These are phyloP conservation scores for Tulasnella calospora DNA, from an alignment of 768 basidiomycete genomes.

Conservation along the genomic window DNA sequence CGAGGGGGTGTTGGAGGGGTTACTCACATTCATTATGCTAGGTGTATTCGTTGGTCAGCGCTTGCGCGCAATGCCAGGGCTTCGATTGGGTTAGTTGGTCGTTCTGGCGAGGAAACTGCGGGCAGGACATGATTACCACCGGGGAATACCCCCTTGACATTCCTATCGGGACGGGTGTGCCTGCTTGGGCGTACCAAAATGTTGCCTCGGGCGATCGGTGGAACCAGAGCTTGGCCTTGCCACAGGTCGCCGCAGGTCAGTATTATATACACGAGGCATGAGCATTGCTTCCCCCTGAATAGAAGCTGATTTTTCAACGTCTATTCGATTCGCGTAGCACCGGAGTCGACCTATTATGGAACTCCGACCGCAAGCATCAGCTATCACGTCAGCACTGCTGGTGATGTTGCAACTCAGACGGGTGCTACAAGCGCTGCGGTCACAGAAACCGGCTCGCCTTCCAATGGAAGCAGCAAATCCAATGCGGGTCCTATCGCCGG, in stretches of 20 bases:
- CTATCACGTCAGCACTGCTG: not conserved
- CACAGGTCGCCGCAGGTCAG: not conserved
- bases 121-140: constrained; percentile 11
- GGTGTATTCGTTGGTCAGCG: constrained; percentile 51
- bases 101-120: constrained; percentile 35
- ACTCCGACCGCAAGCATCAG: constrained; percentile 15
- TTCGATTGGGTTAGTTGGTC: constrained; percentile 36
- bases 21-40: not conserved
- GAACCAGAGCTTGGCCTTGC: not conserved
- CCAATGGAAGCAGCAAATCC: not conserved
- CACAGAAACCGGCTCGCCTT: not conserved
- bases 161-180: constrained; percentile 49
- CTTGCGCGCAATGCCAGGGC: constrained; percentile 56
- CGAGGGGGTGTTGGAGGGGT: not conserved
- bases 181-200: constrained; percentile 60
- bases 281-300: not conserved
- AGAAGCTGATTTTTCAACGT: not conserved
- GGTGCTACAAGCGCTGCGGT: not conserved
- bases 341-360: constrained; percentile 21
- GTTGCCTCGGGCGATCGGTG: constrained; percentile 34
- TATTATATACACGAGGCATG: not conserved
- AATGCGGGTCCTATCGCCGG: constrained; percentile 15
- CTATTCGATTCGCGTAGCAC: not conserved
- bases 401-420: not conserved
- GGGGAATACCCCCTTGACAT: constrained; percentile 46